These are phyloP conservation scores for Geranium brycei DNA, from an alignment of 345 rosid genomes.

Conservation along the genomic window DNA sequence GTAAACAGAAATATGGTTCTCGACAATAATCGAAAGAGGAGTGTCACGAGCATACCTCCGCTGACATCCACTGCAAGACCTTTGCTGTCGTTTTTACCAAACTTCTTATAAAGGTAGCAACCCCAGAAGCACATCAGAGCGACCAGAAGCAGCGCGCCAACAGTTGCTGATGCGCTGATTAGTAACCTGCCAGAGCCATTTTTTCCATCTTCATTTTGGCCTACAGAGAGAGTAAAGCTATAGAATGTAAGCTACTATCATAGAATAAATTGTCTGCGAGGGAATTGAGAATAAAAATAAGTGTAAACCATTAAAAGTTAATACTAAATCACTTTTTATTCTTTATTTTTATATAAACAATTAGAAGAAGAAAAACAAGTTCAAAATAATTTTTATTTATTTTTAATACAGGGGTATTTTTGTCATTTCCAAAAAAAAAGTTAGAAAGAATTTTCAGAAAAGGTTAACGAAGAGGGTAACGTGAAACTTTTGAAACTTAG, in stretches of 20 bases:
- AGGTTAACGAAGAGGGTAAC: no score
- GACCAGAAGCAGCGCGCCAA: slow-evolving; percentile 88
- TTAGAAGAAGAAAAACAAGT: no score
- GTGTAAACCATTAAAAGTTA: no score
- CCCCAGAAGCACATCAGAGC: slow-evolving; percentile 99
- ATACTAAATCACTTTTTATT: no score
- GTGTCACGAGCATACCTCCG: slow-evolving; percentile 37
- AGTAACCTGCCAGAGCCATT: slow-evolving; percentile 66
- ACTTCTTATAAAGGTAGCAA: slow-evolving; percentile 91
- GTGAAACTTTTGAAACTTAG: no score
- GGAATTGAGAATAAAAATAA: no score
- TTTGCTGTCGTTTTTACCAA: slow-evolving; percentile 65
- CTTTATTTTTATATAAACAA: no score
- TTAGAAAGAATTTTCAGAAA: no score
- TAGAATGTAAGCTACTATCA: slow-evolving; percentile 3
- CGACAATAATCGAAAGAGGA: background rate
- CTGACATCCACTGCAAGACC: slow-evolving; percentile 71
- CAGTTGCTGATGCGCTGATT: slow-evolving; percentile 85
- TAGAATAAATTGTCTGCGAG: background rate
- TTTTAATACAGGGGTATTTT: no score
- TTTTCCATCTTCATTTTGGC: slow-evolving; percentile 47
- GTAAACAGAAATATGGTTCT: background rate
- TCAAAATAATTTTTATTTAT: no score
- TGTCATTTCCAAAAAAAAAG: no score
- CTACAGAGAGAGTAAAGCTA: slow-evolving; percentile 25